Evolutionary conservation across 805 yeast genomes (phyloP).

Genomic region (Metschnikowia dekortorum): DNA sequence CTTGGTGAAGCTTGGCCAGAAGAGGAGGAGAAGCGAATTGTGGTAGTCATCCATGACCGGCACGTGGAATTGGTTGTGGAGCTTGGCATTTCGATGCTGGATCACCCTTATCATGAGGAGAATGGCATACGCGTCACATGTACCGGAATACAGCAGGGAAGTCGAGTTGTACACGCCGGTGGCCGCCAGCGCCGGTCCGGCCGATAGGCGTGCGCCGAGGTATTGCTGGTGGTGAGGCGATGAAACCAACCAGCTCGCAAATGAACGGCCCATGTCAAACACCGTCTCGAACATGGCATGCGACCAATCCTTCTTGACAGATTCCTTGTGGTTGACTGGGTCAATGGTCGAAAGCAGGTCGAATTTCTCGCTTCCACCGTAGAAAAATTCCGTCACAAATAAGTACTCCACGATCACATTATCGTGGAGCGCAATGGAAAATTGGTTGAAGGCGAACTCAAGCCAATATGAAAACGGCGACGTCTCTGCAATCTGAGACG

Average conservation of each 20-base stretch:
- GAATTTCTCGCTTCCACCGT: slow-evolving; percentile 38
- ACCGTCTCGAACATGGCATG: slow-evolving; percentile 34
- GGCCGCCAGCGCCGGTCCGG: slow-evolving; percentile 10
- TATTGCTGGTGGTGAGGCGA: slow-evolving; percentile 30
- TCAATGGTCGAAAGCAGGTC: slow-evolving; percentile 19
- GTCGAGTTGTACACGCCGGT: not conserved
- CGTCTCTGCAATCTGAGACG: slow-evolving; percentile 81
- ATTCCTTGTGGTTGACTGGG: slow-evolving; percentile 6
- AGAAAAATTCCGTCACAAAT: slow-evolving; percentile 69
- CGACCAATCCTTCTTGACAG: slow-evolving; percentile 27
- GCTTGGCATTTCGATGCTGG: slow-evolving; percentile 58
- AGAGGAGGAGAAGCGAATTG: slow-evolving; percentile 55
- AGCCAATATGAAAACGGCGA: slow-evolving; percentile 62
- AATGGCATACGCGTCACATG: slow-evolving; percentile 73
- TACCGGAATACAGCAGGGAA: slow-evolving; percentile 36
- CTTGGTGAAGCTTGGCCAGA: slow-evolving; percentile 86
- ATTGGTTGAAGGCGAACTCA: slow-evolving; percentile 69
- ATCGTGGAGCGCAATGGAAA: slow-evolving; percentile 69
- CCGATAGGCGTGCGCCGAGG: slow-evolving; percentile 12
- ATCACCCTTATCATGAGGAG: slow-evolving; percentile 68
- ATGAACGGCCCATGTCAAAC: slow-evolving; percentile 42
- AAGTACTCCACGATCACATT: slow-evolving; percentile 73
- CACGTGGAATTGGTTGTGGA: slow-evolving; percentile 60
- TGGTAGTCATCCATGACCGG: slow-evolving; percentile 71
- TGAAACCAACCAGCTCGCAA: slow-evolving; percentile 39